Conservation (phyloP, 495 filamentous ascomycete species). For the Penicillium cinerascens region DNA sequence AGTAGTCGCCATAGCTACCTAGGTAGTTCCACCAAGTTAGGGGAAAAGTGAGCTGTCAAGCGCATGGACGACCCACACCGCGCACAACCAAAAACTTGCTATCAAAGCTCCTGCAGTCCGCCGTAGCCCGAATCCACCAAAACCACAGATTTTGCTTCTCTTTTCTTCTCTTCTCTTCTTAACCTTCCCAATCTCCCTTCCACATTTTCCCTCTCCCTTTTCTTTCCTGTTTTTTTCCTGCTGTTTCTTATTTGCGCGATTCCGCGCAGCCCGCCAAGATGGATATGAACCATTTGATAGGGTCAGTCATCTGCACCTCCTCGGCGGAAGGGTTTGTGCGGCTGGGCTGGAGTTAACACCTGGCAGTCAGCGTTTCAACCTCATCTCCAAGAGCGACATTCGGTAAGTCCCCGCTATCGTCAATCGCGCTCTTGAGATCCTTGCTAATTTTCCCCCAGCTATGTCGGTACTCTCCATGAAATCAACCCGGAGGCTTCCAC, state of each 20-base stretch:
- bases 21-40: background rate
- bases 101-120: conserved; percentile 32
- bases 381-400: conserved; percentile 97
- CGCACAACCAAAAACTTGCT: conserved; percentile 30
- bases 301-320: conserved; percentile 40
- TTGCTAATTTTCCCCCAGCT: conserved; percentile 54
- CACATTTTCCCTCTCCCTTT: conserved; percentile 15
- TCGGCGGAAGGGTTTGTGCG: conserved; percentile 39
- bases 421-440: background rate
- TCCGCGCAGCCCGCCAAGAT: conserved; percentile 37
- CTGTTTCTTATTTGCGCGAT: conserved; percentile 32
- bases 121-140: conserved; percentile 41
- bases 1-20: conserved; percentile 56
- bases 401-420: conserved; percentile 60
- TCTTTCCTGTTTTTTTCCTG: conserved; percentile 19
- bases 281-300: conserved; percentile 55
- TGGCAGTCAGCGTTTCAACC: conserved; percentile 50
- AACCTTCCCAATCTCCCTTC: conserved; percentile 11
- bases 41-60: conserved; percentile 3
- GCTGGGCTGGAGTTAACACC: conserved; percentile 45
- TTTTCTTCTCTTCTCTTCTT: conserved; percentile 27
- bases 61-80: conserved; percentile 11
- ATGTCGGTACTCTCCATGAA: conserved; percentile 92
- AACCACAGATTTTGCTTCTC: conserved; percentile 29
- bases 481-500: conserved; percentile 97